phyloP scores from a whole-genome alignment of 2,329 filamentous ascomycete genomes.

The Botrytis fabae region DNA sequence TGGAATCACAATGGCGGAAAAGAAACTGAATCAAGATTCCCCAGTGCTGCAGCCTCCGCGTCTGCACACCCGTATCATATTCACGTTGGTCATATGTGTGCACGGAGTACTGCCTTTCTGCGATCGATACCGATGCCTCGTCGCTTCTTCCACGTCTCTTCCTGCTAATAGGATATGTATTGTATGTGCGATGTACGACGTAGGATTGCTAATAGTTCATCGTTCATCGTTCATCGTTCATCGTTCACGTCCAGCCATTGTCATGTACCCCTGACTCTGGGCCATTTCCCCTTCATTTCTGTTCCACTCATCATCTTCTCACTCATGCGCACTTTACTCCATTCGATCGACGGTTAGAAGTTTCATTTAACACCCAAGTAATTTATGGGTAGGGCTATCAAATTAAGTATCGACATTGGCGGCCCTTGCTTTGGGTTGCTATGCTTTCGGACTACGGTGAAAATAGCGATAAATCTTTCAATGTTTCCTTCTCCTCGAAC shows the following conservation, averaged over 20 bases:
- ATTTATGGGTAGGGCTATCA: constrained; percentile 12
- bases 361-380: constrained; percentile 8
- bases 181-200: neutral
- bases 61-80: neutral
- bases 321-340: neutral
- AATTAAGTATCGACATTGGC: constrained; percentile 5
- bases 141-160: neutral
- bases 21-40: neutral
- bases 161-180: neutral
- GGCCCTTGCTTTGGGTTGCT: neutral
- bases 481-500: neutral
- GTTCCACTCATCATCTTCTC: neutral
- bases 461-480: neutral
- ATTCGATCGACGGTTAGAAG: constrained; percentile 9
- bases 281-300: constrained; percentile 14
- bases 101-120: neutral
- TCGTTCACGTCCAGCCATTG: constrained; percentile 7
- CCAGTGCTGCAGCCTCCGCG: neutral
- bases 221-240: neutral
- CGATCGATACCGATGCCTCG: neutral
- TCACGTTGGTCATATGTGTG: neutral
- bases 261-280: constrained; percentile 20
- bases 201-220: neutral
- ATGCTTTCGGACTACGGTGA: neutral
- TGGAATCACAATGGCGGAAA: neutral